Base-by-base conservation (phyloP, 1,139 yeast species). In the Hemisphaericaspora xylanilytica region DNA sequence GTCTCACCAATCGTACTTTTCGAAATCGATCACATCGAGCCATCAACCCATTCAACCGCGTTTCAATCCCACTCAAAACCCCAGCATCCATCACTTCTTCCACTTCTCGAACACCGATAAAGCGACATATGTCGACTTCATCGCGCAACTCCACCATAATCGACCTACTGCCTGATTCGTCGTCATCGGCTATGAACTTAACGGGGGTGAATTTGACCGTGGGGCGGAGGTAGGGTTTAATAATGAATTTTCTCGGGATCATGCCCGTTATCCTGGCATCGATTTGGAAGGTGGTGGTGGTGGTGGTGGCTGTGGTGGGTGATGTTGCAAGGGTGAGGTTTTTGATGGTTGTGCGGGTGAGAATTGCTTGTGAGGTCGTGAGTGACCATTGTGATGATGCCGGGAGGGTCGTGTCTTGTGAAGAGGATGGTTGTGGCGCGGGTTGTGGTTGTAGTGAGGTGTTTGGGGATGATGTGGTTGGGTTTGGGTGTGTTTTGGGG, bases 211-310 rank as follows among this genome's bases (percentile, higher is more conserved):
- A 45, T 38, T 64, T 64, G 14, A 64, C n/a, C n/a, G n/a, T 37
- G 1, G 70, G 61, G 25, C 68, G 45, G 5, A 49, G 48, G 37
- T 50, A 61, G 1, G 70, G 71, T 38, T 59, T 61, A 9, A 67
- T 47, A 2, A 61, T 45, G 21, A 65, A 53, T 3, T 53, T 49
- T 7, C 42, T 21, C 2, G 66, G 65, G 4, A 49, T 27, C 28
- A 48, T 38, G 11, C 57, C 58, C 12, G 39, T 32, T 3, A 63
- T 21, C 27, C 28, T 45, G 2, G 54, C 61, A 5, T 47, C 43
- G 5, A 60, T 37, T 32, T 56, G 59, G 43, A 50, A 59, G 2
- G 46, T 20, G 12, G 5, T 18, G 14, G 15, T 12, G 3, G 31
- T 5, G 17, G 8, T 14, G 17, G 29, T 5, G 3, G 7, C 11